phyloP scores from a whole-genome alignment of 805 yeast species.

The Candida insectorum region DNA sequence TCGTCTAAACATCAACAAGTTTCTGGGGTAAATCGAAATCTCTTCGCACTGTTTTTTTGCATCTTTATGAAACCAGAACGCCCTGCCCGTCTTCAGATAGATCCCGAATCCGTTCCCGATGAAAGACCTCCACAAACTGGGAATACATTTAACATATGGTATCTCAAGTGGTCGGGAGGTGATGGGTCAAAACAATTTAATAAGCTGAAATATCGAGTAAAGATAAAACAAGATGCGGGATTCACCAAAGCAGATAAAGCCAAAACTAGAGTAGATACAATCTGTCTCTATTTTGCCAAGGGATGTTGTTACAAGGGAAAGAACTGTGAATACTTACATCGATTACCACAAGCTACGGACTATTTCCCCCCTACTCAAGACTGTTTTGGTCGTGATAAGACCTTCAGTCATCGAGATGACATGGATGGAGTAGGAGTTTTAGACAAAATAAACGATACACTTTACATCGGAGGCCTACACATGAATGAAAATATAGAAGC shows the following conservation, averaged over 20 bases:
- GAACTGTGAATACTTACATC: conserved; percentile 72
- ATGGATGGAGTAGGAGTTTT: conserved; percentile 93
- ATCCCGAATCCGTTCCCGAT: conserved; percentile 53
- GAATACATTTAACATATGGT: conserved; percentile 82
- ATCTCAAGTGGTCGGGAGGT: conserved; percentile 83
- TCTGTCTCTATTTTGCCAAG: conserved; percentile 84
- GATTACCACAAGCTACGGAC: conserved; percentile 66
- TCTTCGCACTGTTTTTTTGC: not conserved
- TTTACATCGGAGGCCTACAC: conserved; percentile 66
- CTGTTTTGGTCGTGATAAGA: conserved; percentile 91
- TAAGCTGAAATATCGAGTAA: conserved; percentile 57
- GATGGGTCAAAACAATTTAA: conserved; percentile 46
- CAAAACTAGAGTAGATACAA: conserved; percentile 33
- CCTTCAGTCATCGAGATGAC: conserved; percentile 79
- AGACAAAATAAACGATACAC: conserved; percentile 61
- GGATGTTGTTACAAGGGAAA: conserved; percentile 83
- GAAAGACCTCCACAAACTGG: conserved; percentile 80
- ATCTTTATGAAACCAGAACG: conserved; percentile 25
- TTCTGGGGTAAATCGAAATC: no score
- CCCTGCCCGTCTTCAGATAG: conserved; percentile 79
- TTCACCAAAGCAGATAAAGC: conserved; percentile 63
- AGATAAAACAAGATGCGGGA: conserved; percentile 66
- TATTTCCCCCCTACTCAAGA: conserved; percentile 62
- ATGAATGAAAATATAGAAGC: conserved; percentile 38
- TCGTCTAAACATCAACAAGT: no score